Evolutionary conservation across 805 yeast species (phyloP).

Genomic region (Candida alai): DNA sequence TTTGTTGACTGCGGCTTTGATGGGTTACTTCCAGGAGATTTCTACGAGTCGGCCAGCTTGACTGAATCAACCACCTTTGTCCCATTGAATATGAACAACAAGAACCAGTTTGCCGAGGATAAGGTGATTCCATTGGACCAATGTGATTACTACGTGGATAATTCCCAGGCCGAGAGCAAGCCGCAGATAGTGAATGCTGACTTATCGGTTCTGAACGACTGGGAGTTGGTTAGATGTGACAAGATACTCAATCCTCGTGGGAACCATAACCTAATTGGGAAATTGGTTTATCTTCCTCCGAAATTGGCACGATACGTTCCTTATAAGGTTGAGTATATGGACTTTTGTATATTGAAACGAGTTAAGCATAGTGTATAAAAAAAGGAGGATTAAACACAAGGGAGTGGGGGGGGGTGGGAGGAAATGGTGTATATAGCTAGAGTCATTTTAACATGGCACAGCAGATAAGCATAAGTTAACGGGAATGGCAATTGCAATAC

Average conservation of each 20-base stretch:
- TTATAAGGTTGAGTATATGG: slow-evolving; percentile 41
- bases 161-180: slow-evolving; percentile 26
- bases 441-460: too few relatives aligned
- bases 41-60: slow-evolving; percentile 41
- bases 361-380: slow-evolving; percentile 2
- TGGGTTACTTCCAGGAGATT: slow-evolving; percentile 88
- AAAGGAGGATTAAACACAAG: neutral
- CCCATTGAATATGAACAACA: slow-evolving; percentile 72
- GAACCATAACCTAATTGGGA: slow-evolving; percentile 50
- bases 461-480: too few relatives aligned
- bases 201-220: slow-evolving; percentile 17
- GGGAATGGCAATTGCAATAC: too few relatives aligned
- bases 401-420: too few relatives aligned
- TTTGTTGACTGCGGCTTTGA: slow-evolving; percentile 77
- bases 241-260: slow-evolving; percentile 52
- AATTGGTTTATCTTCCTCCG: slow-evolving; percentile 50
- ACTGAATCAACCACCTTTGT: slow-evolving; percentile 36
- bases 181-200: slow-evolving; percentile 32
- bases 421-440: too few relatives aligned
- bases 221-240: slow-evolving; percentile 49
- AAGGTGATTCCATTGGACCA: slow-evolving; percentile 45
- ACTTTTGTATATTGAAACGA: slow-evolving; percentile 44
- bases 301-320: slow-evolving; percentile 20
- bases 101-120: slow-evolving; percentile 59
- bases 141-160: slow-evolving; percentile 75